Conservation (phyloP, 2,329 filamentous ascomycete species). For the Didymella glomerata region DNA sequence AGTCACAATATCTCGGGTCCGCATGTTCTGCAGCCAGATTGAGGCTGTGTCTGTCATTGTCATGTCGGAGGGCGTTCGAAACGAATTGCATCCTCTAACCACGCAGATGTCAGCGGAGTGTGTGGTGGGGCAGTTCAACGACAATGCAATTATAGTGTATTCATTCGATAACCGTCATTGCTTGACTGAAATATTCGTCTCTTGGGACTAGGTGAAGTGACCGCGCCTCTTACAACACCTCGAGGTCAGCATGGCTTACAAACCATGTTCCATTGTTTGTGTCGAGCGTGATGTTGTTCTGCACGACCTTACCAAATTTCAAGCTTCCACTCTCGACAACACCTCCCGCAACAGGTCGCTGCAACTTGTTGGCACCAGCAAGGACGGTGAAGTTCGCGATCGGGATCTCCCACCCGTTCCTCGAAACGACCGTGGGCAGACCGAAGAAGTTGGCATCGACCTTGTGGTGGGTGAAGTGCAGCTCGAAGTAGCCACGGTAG, state of each 20-base stretch:
- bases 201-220: background rate
- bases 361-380: slow-evolving; percentile 67
- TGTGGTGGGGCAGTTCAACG: background rate
- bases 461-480: slow-evolving; percentile 62
- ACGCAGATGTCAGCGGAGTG: too few species aligned
- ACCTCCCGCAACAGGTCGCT: slow-evolving; percentile 59
- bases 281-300: slow-evolving; percentile 48
- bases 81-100: background rate
- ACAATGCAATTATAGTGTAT: background rate
- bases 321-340: slow-evolving; percentile 66
- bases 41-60: too few species aligned
- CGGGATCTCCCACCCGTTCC: slow-evolving; percentile 70
- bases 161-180: background rate
- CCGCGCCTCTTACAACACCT: slow-evolving; percentile 30
- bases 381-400: slow-evolving; percentile 75
- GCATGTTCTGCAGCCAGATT: too few species aligned
- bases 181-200: background rate
- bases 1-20: too few species aligned
- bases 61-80: background rate
- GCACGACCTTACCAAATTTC: slow-evolving; percentile 55
- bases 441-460: slow-evolving; percentile 73
- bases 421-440: slow-evolving; percentile 64
- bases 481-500: slow-evolving; percentile 76
- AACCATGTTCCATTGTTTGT: slow-evolving; percentile 48
- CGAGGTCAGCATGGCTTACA: slow-evolving; percentile 38